phyloP scores from a whole-genome alignment of 192 early-diverging fungal species.

The Backusella parvicylindrica region DNA sequence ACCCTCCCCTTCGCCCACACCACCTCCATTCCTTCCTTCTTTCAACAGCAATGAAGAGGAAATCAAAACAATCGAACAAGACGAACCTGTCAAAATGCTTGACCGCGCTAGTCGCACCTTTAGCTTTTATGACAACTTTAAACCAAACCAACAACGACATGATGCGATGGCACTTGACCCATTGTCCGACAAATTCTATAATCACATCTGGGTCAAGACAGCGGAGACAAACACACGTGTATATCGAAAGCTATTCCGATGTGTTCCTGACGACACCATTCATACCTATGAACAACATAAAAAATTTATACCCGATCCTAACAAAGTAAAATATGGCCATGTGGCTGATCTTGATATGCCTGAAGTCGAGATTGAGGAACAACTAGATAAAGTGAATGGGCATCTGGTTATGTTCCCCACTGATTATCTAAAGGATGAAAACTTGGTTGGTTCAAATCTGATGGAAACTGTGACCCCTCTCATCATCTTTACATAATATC shows the following conservation, averaged over 20 bases:
- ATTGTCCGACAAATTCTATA: conserved; percentile 58
- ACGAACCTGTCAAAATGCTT: conserved; percentile 39
- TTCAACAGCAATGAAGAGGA: conserved; percentile 18
- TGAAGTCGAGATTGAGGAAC: conserved; percentile 23
- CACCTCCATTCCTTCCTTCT: background rate
- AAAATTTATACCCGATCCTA: conserved; percentile 42
- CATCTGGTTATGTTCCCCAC: conserved; percentile 52
- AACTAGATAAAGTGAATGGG: conserved; percentile 38
- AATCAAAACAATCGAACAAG: conserved; percentile 20
- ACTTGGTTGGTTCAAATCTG: conserved; percentile 36
- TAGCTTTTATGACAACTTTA: conserved; percentile 18
- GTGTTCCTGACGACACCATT: conserved; percentile 77
- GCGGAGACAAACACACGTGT: conserved; percentile 61
- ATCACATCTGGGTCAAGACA: conserved; percentile 51
- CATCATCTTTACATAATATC: conserved; percentile 54
- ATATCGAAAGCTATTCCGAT: conserved; percentile 72
- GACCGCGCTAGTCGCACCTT: conserved; percentile 7
- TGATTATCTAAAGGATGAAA: conserved; percentile 44
- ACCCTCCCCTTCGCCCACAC: background rate
- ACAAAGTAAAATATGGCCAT: conserved; percentile 40
- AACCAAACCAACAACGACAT: conserved; percentile 10
- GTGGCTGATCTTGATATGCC: conserved; percentile 38
- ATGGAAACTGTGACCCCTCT: conserved; percentile 45
- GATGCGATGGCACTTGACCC: conserved; percentile 61
- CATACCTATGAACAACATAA: conserved; percentile 51